These are phyloP conservation scores for Monosporascus ibericus DNA, from an alignment of 2,329 filamentous ascomycete species.

Conservation along the genomic window DNA sequence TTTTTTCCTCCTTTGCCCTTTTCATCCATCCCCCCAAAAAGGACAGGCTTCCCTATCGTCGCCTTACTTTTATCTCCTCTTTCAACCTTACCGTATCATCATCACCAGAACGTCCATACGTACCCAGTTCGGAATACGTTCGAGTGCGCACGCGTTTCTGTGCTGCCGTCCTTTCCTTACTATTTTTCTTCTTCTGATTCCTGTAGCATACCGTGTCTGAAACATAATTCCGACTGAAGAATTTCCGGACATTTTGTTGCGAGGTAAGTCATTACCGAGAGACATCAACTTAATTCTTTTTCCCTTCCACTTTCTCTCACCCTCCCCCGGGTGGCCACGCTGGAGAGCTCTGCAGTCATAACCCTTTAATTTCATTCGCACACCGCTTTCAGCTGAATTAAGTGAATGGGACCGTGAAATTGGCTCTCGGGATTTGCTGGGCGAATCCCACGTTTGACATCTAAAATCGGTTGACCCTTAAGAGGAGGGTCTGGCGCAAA, in stretches of 20 bases:
- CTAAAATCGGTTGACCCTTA: background rate
- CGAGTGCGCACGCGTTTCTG: background rate
- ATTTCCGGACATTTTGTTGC: background rate
- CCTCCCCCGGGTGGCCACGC: too few species aligned
- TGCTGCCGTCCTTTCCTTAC: background rate
- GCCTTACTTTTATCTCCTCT: background rate
- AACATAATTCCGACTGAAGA: background rate
- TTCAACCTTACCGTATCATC: background rate
- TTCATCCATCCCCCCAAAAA: background rate
- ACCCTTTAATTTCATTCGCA: too few species aligned
- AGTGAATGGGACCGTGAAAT: background rate
- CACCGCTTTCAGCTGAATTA: background rate
- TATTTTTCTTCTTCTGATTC: background rate
- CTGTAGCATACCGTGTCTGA: background rate
- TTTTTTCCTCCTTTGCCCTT: background rate
- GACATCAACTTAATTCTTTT: background rate
- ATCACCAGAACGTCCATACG: background rate
- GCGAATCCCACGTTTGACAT: background rate
- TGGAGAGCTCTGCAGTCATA: too few species aligned
- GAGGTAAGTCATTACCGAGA: background rate
- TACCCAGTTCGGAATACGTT: background rate
- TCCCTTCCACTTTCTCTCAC: background rate
- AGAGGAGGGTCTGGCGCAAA: background rate
- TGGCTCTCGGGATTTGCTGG: background rate
- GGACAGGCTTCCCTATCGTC: background rate